Conservation (phyloP, 768 basidiomycete species). For the Rhodotorula kratochvilovae region DNA sequence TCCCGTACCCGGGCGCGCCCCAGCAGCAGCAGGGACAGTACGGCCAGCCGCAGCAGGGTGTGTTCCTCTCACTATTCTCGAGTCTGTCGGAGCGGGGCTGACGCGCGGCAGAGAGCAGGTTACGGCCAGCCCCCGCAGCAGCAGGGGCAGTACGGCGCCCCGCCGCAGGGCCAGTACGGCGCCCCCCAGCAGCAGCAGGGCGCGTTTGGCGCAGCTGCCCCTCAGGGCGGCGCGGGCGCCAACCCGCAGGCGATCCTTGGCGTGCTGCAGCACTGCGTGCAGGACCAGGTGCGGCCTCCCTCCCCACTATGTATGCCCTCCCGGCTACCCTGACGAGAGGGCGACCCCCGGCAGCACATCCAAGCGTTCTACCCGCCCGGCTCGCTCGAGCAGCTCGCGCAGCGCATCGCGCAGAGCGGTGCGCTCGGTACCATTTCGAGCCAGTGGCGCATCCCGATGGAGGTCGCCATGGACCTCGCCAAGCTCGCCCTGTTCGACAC, state of each 20-base stretch:
- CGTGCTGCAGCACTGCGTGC: not conserved
- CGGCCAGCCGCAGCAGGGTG: conserved; percentile 10
- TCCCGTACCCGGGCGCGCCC: conserved; percentile 17
- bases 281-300: not conserved
- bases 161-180: conserved; percentile 13
- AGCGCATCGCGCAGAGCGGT: conserved; percentile 47
- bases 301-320: not conserved
- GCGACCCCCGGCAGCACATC: not conserved
- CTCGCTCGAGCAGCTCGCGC: conserved; percentile 48
- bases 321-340: not conserved
- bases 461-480: conserved; percentile 49
- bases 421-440: conserved; percentile 46
- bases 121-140: conserved; percentile 17
- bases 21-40: conserved; percentile 4
- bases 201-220: not conserved
- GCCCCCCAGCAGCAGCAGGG: conserved; percentile 4
- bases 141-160: conserved; percentile 8
- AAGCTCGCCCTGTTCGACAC: conserved; percentile 50
- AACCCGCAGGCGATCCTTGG: conserved; percentile 5
- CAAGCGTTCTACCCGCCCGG: conserved; percentile 51
- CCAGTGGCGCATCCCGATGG: conserved; percentile 51
- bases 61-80: not conserved
- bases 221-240: not conserved
- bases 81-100: not conserved
- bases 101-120: not conserved